Evolutionary conservation across 495 filamentous ascomycete genomes (phyloP).

Genomic region (Elaphomyces granulatus): DNA sequence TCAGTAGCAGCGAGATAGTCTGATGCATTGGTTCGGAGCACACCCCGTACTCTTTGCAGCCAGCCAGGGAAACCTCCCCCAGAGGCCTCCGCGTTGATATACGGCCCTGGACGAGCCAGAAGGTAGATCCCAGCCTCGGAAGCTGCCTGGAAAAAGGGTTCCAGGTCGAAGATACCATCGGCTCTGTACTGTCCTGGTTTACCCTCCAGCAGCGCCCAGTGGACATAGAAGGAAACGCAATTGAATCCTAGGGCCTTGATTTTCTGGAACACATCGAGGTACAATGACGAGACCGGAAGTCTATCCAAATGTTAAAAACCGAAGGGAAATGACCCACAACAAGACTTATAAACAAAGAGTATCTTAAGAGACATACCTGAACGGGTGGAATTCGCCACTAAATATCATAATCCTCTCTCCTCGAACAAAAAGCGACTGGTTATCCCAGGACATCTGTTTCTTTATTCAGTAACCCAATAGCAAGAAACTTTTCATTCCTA

Average conservation of each 20-base stretch:
- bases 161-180: constrained; percentile 52
- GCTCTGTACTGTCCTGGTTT: constrained; percentile 52
- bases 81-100: constrained; percentile 52
- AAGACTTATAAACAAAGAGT: no score
- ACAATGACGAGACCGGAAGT: constrained; percentile 57
- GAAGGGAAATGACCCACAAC: background rate
- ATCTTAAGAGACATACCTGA: constrained; percentile 27
- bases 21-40: constrained; percentile 42
- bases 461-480: constrained; percentile 1
- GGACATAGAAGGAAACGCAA: constrained; percentile 57
- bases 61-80: constrained; percentile 53
- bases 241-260: constrained; percentile 66
- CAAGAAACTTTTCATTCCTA: background rate
- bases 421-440: constrained; percentile 56
- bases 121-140: constrained; percentile 56
- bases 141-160: constrained; percentile 61
- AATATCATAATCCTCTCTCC: constrained; percentile 60
- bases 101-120: constrained; percentile 55
- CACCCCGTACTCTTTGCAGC: constrained; percentile 48
- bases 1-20: constrained; percentile 53
- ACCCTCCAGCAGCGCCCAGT: constrained; percentile 73
- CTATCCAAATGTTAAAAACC: constrained; percentile 16
- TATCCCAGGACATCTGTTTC: constrained; percentile 51
- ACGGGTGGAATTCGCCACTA: constrained; percentile 61
- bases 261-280: constrained; percentile 67